Base-by-base conservation (phyloP, 192 early-diverging fungal species). In the Geranomyces michiganensis region DNA sequence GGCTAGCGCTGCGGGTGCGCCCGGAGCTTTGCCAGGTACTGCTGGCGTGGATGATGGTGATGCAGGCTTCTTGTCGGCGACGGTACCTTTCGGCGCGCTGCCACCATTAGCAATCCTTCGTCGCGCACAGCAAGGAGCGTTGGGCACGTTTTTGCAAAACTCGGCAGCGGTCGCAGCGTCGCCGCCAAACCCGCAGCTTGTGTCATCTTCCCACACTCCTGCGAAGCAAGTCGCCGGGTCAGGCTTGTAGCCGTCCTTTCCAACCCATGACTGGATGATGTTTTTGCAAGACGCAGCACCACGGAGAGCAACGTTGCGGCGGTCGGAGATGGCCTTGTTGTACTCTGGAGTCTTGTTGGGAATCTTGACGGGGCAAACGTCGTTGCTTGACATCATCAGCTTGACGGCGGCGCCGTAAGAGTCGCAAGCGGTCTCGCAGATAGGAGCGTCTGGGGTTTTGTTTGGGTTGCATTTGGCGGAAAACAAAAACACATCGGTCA, bases 401-500 rank as follows among this genome's bases (percentile, higher is more conserved):
- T 27, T 21, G 58, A 83, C 74, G 26, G 80, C 75, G 17, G 24
- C 62, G 4, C 73, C 78, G 67, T 82, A 81, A 14, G 36, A 30
- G 12, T 82, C 70, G 66, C 82, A 84, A 9, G 68, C 68, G 13
- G 47, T 41, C 29, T 32, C 51, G 73, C 77, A 82, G 27, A 79
- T 45, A 41, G 44, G 29, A 5, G 21, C 46, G 31, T 29, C 17
- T 1, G 51, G 49, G 41, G 61, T 60, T 30, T 64, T 56, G 31
- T 17, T 33, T 4, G 61, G 29, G 77, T 84, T 84, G 73, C 82
- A 84, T 0, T 62, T 55, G 32, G 46, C 53, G 31, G 82, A 84
- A 43, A 59, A 77, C 24, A 60, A 31, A 71, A 78, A 79, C 22
- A 84, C 73, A 62, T 84, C 82, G 49, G 73, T 82, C 49, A 82